Evolutionary conservation across 768 basidiomycete genomes (phyloP).

Genomic region (Mycena chlorophos): DNA sequence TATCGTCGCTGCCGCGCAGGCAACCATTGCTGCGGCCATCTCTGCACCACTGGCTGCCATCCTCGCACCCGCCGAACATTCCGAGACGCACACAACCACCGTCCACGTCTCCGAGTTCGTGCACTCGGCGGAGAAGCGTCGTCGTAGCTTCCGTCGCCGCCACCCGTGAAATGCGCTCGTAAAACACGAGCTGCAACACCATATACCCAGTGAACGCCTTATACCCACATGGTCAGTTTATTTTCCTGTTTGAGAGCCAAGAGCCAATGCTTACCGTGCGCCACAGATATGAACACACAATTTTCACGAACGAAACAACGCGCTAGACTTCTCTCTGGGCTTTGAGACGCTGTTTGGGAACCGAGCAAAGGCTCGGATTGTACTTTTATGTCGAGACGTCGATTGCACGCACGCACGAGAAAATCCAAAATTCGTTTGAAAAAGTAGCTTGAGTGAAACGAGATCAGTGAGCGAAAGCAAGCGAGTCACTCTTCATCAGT

Average conservation of each 20-base stretch:
- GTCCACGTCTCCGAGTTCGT: conserved; percentile 7
- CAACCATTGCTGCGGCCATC: conserved; percentile 2
- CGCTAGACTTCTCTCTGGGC: no score
- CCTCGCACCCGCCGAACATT: conserved; percentile 5
- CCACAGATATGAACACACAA: neutral
- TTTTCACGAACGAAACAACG: no score
- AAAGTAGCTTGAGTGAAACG: no score
- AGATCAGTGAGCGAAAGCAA: no score
- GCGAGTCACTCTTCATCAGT: no score
- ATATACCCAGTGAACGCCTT: neutral
- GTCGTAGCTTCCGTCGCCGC: conserved; percentile 23
- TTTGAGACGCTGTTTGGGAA: no score
- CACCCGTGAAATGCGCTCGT: conserved; percentile 14
- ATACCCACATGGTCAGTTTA: neutral
- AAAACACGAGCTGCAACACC: neutral
- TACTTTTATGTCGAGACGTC: no score
- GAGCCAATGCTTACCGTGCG: neutral
- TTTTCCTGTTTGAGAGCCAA: neutral
- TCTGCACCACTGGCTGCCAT: conserved; percentile 5
- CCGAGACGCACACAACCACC: conserved; percentile 1
- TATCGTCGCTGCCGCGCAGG: neutral
- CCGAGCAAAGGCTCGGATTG: no score
- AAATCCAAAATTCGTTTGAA: no score
- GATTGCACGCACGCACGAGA: no score
- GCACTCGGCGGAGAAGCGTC: conserved; percentile 19